These are phyloP conservation scores for Lecanoromycetidae sp. DNA, from an alignment of 2,329 filamentous ascomycete genomes.

Conservation along the genomic window DNA sequence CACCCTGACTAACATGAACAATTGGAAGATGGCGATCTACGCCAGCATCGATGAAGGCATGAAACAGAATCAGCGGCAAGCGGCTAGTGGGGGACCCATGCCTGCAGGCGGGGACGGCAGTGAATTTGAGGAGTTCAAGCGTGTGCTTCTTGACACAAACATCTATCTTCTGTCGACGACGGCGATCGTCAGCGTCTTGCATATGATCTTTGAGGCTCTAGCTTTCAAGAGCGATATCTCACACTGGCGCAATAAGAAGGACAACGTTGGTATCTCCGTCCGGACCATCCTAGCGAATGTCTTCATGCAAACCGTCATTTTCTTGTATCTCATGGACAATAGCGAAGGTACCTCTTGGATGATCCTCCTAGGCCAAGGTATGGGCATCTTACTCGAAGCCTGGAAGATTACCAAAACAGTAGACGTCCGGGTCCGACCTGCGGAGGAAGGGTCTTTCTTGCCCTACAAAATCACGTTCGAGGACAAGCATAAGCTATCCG, in stretches of 20 bases:
- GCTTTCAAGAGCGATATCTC: conserved; percentile 96
- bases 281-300: conserved; percentile 94
- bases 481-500: conserved; percentile 90
- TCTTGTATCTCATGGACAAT: conserved; percentile 94
- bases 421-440: conserved; percentile 66
- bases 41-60: conserved; percentile 76
- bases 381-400: conserved; percentile 64
- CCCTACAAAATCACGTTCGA: conserved; percentile 78
- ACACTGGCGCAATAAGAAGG: conserved; percentile 99
- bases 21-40: conserved; percentile 85
- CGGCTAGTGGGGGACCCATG: conserved; percentile 58
- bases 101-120: conserved; percentile 75
- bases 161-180: conserved; percentile 80
- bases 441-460: conserved; percentile 54
- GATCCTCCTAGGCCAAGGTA: conserved; percentile 86
- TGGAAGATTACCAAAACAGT: conserved; percentile 98
- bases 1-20: conserved; percentile 64
- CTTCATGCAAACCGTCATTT: conserved; percentile 92
- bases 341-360: conserved; percentile 98
- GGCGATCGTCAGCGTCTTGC: conserved; percentile 68
- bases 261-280: conserved; percentile 91
- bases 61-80: conserved; percentile 68
- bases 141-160: conserved; percentile 87
- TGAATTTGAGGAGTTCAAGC: conserved; percentile 95
- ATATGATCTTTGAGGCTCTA: conserved; percentile 90